These are phyloP conservation scores for Helenozyma rhizophorensis DNA, from an alignment of 805 yeast species.

Conservation along the genomic window DNA sequence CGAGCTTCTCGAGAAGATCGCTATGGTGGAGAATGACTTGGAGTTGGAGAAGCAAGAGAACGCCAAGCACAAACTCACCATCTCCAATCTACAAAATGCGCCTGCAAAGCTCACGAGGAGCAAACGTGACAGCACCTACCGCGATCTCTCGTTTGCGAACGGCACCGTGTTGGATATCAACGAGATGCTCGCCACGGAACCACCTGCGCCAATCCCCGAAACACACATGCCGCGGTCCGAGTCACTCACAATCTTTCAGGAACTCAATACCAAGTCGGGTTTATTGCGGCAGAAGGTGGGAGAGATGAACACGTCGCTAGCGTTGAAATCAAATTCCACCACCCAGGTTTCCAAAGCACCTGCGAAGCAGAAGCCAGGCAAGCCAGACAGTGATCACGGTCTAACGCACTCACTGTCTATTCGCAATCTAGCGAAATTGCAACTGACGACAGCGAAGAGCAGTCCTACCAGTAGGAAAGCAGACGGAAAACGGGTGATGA, in stretches of 20 bases:
- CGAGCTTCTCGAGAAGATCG: slow-evolving; percentile 39
- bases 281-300: slow-evolving; percentile 12
- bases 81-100: slow-evolving; percentile 11
- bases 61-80: slow-evolving; percentile 11
- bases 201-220: slow-evolving; percentile 3
- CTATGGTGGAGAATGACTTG: slow-evolving; percentile 39
- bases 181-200: slow-evolving; percentile 17
- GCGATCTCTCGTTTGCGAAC: slow-evolving; percentile 13
- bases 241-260: slow-evolving; percentile 30
- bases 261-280: slow-evolving; percentile 20
- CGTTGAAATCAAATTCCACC: slow-evolving; percentile 6
- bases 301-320: slow-evolving; percentile 11
- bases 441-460: not conserved
- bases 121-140: slow-evolving; percentile 9
- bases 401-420: slow-evolving; percentile 1
- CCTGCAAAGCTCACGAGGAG: not conserved
- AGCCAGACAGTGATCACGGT: too few species aligned
- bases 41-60: slow-evolving; percentile 13
- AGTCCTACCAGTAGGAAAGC: too few species aligned
- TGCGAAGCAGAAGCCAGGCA: not conserved
- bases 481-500: too few species aligned
- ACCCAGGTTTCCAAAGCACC: slow-evolving; percentile 4
- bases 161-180: slow-evolving; percentile 14
- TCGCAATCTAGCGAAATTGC: not conserved
- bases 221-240: slow-evolving; percentile 19